Conservation (phyloP, 1,139 yeast species). For the Yamadazyma blattariae region DNA sequence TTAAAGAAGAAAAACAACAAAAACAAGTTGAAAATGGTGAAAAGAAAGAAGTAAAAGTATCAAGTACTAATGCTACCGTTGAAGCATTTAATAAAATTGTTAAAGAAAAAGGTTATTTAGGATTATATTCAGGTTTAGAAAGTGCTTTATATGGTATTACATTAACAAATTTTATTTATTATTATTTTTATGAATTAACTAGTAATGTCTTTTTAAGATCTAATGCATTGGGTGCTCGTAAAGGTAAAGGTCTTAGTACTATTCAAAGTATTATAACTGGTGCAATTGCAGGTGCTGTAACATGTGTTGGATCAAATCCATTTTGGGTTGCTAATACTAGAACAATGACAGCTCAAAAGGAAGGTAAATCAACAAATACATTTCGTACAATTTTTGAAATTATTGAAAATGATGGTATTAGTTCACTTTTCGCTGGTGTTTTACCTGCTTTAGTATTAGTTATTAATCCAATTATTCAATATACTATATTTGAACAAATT, state of each 20-base stretch:
- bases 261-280: slow-evolving; percentile 76
- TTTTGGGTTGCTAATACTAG: slow-evolving; percentile 94
- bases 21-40: slow-evolving; percentile 11
- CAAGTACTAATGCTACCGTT: slow-evolving; percentile 23
- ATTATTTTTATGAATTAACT: slow-evolving; percentile 81
- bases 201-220: slow-evolving; percentile 52
- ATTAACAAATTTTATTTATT: slow-evolving; percentile 82
- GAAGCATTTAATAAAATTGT: slow-evolving; percentile 47
- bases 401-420: slow-evolving; percentile 66
- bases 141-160: slow-evolving; percentile 86
- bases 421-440: slow-evolving; percentile 77
- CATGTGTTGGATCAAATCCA: slow-evolving; percentile 87
- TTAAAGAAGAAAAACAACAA: slow-evolving; percentile 1
- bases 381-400: slow-evolving; percentile 59
- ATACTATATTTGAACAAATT: slow-evolving; percentile 86
- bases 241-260: slow-evolving; percentile 51
- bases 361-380: slow-evolving; percentile 38
- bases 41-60: slow-evolving; percentile 12
- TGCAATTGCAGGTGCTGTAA: slow-evolving; percentile 83
- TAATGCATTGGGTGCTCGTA: slow-evolving; percentile 21
- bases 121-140: slow-evolving; percentile 82
- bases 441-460: slow-evolving; percentile 86
- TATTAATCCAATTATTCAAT: slow-evolving; percentile 85
- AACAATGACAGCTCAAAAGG: slow-evolving; percentile 59
- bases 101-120: slow-evolving; percentile 62